Evolutionary conservation across 306 rosid species (phyloP).

Genomic region (Biancaea sappan): DNA sequence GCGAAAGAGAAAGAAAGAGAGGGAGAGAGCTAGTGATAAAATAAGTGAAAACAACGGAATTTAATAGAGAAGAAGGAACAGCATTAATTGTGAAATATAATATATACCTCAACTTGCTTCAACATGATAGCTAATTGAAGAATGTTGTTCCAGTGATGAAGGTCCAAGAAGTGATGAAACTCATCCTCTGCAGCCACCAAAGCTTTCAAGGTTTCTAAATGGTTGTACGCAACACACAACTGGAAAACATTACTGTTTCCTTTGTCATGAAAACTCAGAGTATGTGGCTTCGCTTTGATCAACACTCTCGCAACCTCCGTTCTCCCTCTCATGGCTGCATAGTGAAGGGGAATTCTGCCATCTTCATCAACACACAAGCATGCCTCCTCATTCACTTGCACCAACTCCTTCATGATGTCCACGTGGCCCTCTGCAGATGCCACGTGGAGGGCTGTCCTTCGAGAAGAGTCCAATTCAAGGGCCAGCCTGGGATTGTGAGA

Average conservation of each 20-base stretch:
- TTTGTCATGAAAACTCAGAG: neutral
- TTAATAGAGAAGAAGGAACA: too few species aligned
- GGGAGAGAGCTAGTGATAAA: too few species aligned
- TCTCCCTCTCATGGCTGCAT: conserved; percentile 29
- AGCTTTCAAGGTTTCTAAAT: conserved; percentile 20
- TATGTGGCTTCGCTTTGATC: neutral
- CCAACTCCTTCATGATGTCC: neutral
- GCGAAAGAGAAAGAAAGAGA: too few species aligned
- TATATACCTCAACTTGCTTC: too few species aligned
- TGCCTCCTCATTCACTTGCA: neutral
- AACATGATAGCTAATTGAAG: too few species aligned
- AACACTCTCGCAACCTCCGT: neutral
- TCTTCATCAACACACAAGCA: neutral
- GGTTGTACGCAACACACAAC: conserved; percentile 24
- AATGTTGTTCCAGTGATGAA: too few species aligned
- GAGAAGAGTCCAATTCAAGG: neutral
- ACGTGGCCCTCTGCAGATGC: conserved; percentile 31
- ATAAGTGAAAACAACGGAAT: too few species aligned
- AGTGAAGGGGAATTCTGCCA: conserved; percentile 26
- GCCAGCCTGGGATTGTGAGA: neutral
- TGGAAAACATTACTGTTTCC: conserved; percentile 7
- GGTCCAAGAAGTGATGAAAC: too few species aligned
- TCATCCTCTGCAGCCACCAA: too few species aligned
- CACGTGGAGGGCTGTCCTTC: conserved; percentile 13
- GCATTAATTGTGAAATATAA: too few species aligned